Base-by-base conservation (phyloP, 441 rosid genomes). In the Populus hybrid region DNA sequence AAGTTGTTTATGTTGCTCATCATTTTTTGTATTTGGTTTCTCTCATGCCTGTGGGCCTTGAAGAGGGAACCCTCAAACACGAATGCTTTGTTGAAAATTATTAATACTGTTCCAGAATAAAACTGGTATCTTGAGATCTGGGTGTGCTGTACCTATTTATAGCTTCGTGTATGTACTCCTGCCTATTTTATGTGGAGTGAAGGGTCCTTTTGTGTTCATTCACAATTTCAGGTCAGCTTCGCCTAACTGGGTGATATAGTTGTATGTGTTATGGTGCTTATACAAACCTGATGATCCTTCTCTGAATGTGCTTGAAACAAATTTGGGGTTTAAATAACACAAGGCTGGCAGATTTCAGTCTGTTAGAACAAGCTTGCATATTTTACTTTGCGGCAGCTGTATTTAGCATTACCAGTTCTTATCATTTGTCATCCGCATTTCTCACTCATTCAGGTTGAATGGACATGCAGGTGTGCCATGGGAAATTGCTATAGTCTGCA, bases 401-500 rank as follows among this genome's bases (percentile, higher is more conserved):
- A 77, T 38, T 63, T 32, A 32, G 46, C 24, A 10, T 26, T 64
- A 6, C 36, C 53, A 61, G 69, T 71, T 70, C 26, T 36, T 63
- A 36, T 24, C 61, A 59, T 69, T 65, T 42, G 24, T 67, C 65
- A 16, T 74, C 9, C 69, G 78, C 53, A 36, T 34, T 65, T 23
- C 6, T 69, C 46, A 32, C 38, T n/a, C 5, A 34, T 71, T 38
- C 61, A 65, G 32, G 10, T 79, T 70, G 67, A 35, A 80, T 82
- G 80, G 38, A 65, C 73, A 70, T 88, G 84, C 84, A 96, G 99
- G 99, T 90, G 93, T 88, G 99, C 99, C 63, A 87, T 93, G 95
- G 99, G 99, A 73, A 96, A 96, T 76, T 91, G 99, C 84, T 96
- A 89, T 82, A 94, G 99, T 86, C 88, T 91, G 87, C 99, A 92